Conservation (phyloP, 345 rosid genomes). For the Chamaenerion angustifolium region DNA sequence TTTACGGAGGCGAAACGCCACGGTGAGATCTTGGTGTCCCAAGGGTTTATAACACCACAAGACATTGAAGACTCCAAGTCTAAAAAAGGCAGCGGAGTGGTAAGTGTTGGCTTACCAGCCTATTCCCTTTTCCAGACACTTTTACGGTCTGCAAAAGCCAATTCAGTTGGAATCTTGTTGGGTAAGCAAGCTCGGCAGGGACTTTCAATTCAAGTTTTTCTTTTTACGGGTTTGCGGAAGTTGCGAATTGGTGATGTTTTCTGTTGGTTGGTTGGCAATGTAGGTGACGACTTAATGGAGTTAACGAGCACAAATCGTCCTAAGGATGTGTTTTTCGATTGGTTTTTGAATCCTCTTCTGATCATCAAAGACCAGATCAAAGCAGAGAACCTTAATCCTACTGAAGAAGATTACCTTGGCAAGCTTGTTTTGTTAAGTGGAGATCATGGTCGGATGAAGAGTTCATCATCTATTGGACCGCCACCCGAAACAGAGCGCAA, state of each 20-base stretch:
- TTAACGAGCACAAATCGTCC: constrained; percentile 67
- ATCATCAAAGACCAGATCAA: constrained; percentile 78
- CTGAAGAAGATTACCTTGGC: constrained; percentile 69
- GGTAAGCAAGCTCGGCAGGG: constrained; percentile 28
- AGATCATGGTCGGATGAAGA: constrained; percentile 45
- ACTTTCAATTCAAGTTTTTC: not conserved
- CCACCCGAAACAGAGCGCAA: constrained; percentile 57
- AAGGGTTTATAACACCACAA: constrained; percentile 59
- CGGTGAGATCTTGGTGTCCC: constrained; percentile 51
- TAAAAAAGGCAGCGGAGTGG: constrained; percentile 41
- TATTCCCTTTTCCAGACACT: constrained; percentile 41
- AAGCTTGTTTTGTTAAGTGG: constrained; percentile 56
- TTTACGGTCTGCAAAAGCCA: constrained; percentile 28
- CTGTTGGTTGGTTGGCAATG: not conserved
- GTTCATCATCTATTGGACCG: constrained; percentile 26
- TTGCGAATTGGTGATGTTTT: not conserved
- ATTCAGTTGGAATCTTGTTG: constrained; percentile 43
- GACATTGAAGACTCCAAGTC: constrained; percentile 78
- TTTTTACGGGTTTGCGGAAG: not conserved
- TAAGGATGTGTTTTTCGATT: constrained; percentile 68
- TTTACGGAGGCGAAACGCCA: constrained; percentile 44
- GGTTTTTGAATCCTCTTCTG: constrained; percentile 85
- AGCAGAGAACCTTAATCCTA: constrained; percentile 52
- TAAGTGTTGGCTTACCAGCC: constrained; percentile 82
- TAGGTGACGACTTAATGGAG: constrained; percentile 31